These are phyloP conservation scores for Penicillium sp. DNA, from an alignment of 2,329 filamentous ascomycete species.

Conservation along the genomic window DNA sequence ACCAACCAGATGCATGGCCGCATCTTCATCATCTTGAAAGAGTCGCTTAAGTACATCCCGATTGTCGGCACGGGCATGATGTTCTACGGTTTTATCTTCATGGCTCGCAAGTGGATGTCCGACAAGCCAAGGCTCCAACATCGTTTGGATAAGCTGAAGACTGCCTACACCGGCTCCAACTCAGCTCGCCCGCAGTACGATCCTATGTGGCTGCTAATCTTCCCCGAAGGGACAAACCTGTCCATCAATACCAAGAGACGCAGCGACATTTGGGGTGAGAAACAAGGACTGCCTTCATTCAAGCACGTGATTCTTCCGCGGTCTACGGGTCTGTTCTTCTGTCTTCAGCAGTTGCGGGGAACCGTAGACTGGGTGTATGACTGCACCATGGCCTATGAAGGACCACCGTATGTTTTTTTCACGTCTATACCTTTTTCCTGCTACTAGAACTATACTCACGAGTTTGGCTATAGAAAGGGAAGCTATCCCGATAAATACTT, in stretches of 20 bases:
- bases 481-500: conserved; percentile 90
- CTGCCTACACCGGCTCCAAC: conserved; percentile 47
- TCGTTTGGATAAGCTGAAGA: conserved; percentile 56
- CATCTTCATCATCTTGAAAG: conserved; percentile 66
- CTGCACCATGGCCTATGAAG: conserved; percentile 93
- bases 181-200: conserved; percentile 47
- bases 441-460: background rate
- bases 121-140: conserved; percentile 59
- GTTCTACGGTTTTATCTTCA: conserved; percentile 66
- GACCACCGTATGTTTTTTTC: conserved; percentile 68
- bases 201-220: conserved; percentile 66
- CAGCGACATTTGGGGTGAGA: conserved; percentile 57
- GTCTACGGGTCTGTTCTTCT: conserved; percentile 60
- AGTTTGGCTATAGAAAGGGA: conserved; percentile 55
- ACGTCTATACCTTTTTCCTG: background rate
- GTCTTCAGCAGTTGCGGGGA: conserved; percentile 56
- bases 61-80: conserved; percentile 61
- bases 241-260: conserved; percentile 54
- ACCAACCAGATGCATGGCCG: conserved; percentile 63
- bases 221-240: conserved; percentile 64
- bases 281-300: conserved; percentile 56
- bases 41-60: conserved; percentile 61
- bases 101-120: conserved; percentile 60
- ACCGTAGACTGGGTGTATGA: conserved; percentile 65
- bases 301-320: conserved; percentile 60